Base-by-base conservation (phyloP, 2,329 filamentous ascomycete genomes). In the Aspergillus awamori region DNA sequence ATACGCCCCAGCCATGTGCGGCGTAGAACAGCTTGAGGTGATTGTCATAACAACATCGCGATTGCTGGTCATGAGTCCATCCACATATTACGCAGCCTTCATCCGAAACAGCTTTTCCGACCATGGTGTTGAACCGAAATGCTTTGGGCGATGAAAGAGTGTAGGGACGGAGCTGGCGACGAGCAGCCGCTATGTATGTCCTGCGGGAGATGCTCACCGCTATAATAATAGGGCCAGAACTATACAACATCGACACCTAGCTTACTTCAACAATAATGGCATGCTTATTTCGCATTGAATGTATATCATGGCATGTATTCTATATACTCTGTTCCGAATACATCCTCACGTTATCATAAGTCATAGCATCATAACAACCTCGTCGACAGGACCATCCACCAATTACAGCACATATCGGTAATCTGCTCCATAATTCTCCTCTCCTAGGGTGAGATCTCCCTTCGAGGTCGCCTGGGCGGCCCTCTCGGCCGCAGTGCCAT, bases 351-450 rank as follows among this genome's bases (percentile, higher is more conserved):
- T 47, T 26, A 30, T 43, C 30, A 22, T 8, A 36, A 30, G 24
- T 26, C 53, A 47, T 56, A 15, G 22, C 17, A 33, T 53, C 38
- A 28, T 59, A 47, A 17, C n/a, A 8, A 7, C 3, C 1, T n/a
- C 6, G 11, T 47, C 47, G 24, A 57, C 13, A 45, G 17, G n/a
- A 38, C n/a, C 15, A 26, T 41, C 8, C 1, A 22, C 22, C 22
- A 51, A 11, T 58, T 67, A 77, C 8, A 79, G 65, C 36, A 77
- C 70, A 68, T 71, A 79, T 61, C 77, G 69, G 64, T 73, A 79
- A 54, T 64, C 67, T 8, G 73, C 67, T 11, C 77, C 76, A 62
- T 77, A 79, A 59, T 80, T 78, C 49, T 79, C 77, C 64, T 77
- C 75, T 13, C 68, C 76, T 10, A 72, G 62, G 22, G 63, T 52